These are phyloP conservation scores for Polytrichum commune DNA, from an alignment of 225 moss, liverwort and hornwort species.

Conservation along the genomic window DNA sequence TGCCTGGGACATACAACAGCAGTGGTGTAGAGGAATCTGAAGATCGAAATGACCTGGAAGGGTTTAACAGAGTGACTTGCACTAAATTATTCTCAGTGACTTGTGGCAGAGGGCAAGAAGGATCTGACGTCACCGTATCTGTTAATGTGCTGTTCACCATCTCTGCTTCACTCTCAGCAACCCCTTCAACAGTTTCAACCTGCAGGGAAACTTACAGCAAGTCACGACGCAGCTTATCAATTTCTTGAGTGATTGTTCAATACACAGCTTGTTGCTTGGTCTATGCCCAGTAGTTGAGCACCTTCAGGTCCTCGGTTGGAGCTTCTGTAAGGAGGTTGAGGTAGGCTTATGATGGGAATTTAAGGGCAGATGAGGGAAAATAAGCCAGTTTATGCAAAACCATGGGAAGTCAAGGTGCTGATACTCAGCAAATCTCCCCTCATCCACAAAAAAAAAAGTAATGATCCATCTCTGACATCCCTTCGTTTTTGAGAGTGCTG, in stretches of 20 bases:
- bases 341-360: not conserved
- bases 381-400: not conserved
- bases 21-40: slow-evolving; percentile 40
- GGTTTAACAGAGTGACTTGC: slow-evolving; percentile 56
- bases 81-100: slow-evolving; percentile 22
- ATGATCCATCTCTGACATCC: too few relatives aligned
- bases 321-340: not conserved
- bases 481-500: too few relatives aligned
- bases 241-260: not conserved
- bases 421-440: too few relatives aligned
- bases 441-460: not conserved
- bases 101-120: slow-evolving; percentile 71
- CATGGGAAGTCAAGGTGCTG: too few relatives aligned
- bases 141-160: slow-evolving; percentile 21
- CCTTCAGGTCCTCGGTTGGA: not conserved
- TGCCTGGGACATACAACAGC: slow-evolving; percentile 85
- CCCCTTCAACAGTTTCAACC: slow-evolving; percentile 32
- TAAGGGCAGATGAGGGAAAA: not conserved
- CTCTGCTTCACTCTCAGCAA: slow-evolving; percentile 22
- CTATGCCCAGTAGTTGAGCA: not conserved
- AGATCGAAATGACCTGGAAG: slow-evolving; percentile 18
- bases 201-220: slow-evolving; percentile 6
- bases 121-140: slow-evolving; percentile 36
- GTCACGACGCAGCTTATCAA: not conserved
- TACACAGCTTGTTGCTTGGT: not conserved